Evolutionary conservation across 2,329 filamentous ascomycete genomes (phyloP).

Genomic region (Fonsecaea monophora): DNA sequence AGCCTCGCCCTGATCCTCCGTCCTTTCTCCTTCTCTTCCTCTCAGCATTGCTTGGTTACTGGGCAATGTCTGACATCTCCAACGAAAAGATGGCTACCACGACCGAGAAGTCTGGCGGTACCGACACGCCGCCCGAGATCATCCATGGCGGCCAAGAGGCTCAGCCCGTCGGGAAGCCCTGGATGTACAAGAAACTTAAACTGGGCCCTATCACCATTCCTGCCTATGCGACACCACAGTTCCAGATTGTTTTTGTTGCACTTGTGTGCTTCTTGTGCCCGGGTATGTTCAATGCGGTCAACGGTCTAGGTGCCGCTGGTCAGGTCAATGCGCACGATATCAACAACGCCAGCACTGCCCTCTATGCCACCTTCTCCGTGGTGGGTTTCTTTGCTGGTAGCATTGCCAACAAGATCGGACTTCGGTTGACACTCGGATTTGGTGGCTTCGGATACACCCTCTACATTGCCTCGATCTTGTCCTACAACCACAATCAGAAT

Average conservation of each 20-base stretch:
- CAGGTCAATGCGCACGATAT: constrained; percentile 63
- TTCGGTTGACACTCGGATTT: constrained; percentile 43
- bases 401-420: constrained; percentile 44
- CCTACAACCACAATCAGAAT: constrained; percentile 50
- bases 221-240: constrained; percentile 76
- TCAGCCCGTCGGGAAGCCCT: constrained; percentile 49
- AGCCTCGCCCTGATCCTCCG: constrained; percentile 15
- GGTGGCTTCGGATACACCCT: constrained; percentile 47
- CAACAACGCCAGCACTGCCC: constrained; percentile 72
- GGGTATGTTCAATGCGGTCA: constrained; percentile 74
- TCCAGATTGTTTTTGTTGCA: constrained; percentile 74
- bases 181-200: constrained; percentile 71
- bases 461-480: constrained; percentile 49
- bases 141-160: constrained; percentile 17
- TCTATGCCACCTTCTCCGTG: constrained; percentile 71
- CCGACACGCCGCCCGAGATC: constrained; percentile 30
- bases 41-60: neutral
- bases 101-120: constrained; percentile 24
- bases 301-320: constrained; percentile 70
- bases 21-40: neutral
- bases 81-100: constrained; percentile 37
- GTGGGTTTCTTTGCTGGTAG: constrained; percentile 63
- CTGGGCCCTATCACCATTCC: constrained; percentile 62
- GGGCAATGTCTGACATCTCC: constrained; percentile 32
- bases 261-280: constrained; percentile 75